These are phyloP conservation scores for Catenaria anguillulae DNA, from an alignment of 371 early-diverging fungal species.

Conservation along the genomic window DNA sequence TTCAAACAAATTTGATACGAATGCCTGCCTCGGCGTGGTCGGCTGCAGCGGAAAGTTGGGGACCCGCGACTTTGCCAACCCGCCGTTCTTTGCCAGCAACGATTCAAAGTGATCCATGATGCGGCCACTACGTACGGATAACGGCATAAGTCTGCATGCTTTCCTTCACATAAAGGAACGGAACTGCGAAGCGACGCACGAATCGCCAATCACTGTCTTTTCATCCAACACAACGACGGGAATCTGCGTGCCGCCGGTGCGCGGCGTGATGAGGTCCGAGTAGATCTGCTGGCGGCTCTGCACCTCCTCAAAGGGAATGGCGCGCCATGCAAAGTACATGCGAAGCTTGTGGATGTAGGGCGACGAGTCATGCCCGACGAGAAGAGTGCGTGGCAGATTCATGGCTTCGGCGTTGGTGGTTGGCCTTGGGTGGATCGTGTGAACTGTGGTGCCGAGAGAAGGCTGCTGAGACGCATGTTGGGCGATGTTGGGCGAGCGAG, in stretches of 20 bases:
- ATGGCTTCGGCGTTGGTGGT: no score
- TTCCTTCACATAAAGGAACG: no score
- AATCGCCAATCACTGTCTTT: neutral
- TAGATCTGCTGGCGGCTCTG: neutral
- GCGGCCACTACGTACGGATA: no score
- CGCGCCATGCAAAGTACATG: neutral
- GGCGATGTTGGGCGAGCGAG: no score
- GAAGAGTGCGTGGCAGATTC: no score
- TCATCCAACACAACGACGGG: neutral
- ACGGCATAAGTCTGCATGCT: no score
- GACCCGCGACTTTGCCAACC: no score
- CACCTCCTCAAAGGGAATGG: neutral
- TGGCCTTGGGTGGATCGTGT: no score
- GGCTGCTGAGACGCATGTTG: no score
- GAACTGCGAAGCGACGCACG: no score
- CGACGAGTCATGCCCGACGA: neutral
- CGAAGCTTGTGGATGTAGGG: conserved; percentile 1
- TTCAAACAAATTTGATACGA: neutral
- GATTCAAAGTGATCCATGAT: neutral
- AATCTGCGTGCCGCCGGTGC: neutral
- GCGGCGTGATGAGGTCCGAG: neutral
- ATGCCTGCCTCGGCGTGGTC: neutral
- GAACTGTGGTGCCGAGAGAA: no score
- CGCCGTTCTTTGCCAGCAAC: no score
- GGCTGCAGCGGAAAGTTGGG: neutral